Evolutionary conservation across 2,329 filamentous ascomycete genomes (phyloP), one percentile per base, ranked within the genome.

Genomic region (Tolypocladium ophioglossoides): DNA sequence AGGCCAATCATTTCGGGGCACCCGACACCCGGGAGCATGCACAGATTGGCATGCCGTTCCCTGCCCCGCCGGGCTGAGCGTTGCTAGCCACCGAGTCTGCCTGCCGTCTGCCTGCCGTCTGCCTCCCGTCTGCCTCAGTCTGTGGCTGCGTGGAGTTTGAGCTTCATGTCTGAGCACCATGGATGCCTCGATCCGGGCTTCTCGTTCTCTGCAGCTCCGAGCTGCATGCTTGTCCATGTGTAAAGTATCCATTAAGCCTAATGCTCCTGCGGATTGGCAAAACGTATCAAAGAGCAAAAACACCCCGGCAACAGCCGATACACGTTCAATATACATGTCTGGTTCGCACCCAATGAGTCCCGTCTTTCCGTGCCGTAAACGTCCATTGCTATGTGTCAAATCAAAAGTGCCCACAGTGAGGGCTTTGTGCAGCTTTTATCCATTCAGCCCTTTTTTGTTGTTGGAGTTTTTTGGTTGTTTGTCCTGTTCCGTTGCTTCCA

Each of bases 281-380:
- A 10, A 8, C 44, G 27, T 11, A 20, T 34, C 24, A 34, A 35
- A 52, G 18, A 32, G 24, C 12, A 51, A 40, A 12, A 40, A 51
- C 44, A n/a, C 18, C 44, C 9, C 44, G 27, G 27, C 27, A 32
- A 32, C 32, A 11, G 27, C 27, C 24, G 16, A 27, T 11, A 47
- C 22, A 34, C 44, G 9, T 6, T 32, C 44, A n/a, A 34, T 34
- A 14, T 39, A 51, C 50, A 51, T 27, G 24, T 30, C 6, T 32
- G 50, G 50, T 44, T 52, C 37, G 50, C 50, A 52, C 50, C 50
- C 50, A 35, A 20, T 30, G 27, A 37, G 32, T 20, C 44, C 32
- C 14, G 40, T 53, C 51, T 53, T 53, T 48, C 49, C 22, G 34
- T 53, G 35, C 44, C 34, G 41, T 49, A 37, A 48, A 48, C 46